Evolutionary conservation across 768 basidiomycete genomes (phyloP).

Genomic region (Dentipellis sp.): DNA sequence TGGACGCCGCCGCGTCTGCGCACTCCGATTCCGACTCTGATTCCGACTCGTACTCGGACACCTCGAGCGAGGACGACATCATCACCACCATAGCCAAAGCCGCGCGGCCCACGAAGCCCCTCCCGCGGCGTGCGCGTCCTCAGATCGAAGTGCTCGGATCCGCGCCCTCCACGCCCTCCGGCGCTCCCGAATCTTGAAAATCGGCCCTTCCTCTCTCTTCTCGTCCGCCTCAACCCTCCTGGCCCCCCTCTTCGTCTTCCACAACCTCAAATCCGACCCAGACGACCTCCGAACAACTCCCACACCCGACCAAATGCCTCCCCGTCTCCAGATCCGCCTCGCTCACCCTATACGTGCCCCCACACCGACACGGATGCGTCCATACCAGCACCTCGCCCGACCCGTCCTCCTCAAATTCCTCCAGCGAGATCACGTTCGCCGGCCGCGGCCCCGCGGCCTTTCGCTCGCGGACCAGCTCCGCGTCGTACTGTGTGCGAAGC

Average conservation of each 20-base stretch:
- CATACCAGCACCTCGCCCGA: conserved; percentile 44
- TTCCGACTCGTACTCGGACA: not conserved
- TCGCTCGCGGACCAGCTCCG: conserved; percentile 4
- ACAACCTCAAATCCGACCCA: conserved; percentile 77
- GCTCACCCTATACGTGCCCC: conserved; percentile 52
- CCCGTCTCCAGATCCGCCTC: conserved; percentile 56
- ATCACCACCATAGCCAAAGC: not conserved
- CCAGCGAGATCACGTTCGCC: conserved; percentile 70
- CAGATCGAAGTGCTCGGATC: conserved; percentile 4
- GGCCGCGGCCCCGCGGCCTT: conserved; percentile 42
- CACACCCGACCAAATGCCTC: conserved; percentile 65
- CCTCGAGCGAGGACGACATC: not conserved
- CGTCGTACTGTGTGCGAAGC: conserved; percentile 46
- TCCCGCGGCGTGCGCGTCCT: conserved; percentile 1
- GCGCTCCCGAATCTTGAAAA: not conserved
- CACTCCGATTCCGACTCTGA: conserved; percentile 1
- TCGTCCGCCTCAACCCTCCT: too few species aligned
- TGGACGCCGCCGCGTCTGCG: not conserved
- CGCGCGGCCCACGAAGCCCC: not conserved
- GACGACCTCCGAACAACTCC: conserved; percentile 69
- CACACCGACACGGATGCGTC: conserved; percentile 65
- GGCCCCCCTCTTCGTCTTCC: conserved; percentile 15
- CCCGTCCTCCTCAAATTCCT: conserved; percentile 46
- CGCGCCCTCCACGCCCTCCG: not conserved
- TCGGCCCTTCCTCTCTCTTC: not conserved